Evolutionary conservation across 345 rosid genomes (phyloP), one percentile per base, ranked within the genome.

Genomic region (Geranium rotundifolium): DNA sequence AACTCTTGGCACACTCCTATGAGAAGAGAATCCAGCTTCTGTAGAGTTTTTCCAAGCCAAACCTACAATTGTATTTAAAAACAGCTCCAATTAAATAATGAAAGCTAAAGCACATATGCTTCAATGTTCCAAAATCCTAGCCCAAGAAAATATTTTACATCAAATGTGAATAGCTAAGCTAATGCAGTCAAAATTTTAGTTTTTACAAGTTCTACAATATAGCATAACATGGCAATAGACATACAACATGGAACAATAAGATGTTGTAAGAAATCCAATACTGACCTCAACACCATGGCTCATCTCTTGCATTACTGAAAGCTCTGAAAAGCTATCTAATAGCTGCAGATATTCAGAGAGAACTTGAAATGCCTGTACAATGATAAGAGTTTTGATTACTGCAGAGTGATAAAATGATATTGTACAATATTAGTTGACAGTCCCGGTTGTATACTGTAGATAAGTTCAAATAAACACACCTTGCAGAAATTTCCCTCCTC

Each of bases 1-100:
- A 90, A 95, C 75, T 86, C 92, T 74, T 88, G 92, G 79, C 99
- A 95, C 27, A 95, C 92, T 58, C 91, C 97, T 77, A 95, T 66
- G 71, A 95, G 75, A 62, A 95, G 92, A 14, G 99, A 82, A 74
- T 95, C 99, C 76, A 95, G 76, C 84, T 81, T 90, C 65, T 86
- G 95, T 73, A 95, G 99, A 71, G 99, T 88, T 76, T 83, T 86
- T 73, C 91, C 97, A 79, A 95, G 71, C 99, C 99, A 95, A 80
- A 82, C 92, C 99, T 95, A 80, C 52, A 74, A 66, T 31, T 29
- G 61, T 60, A 71, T 64, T 67, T 39, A 58, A 67, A 66, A 61
- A 56, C 57, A 41, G 49, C 60, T 30, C 67, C 58, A 71, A 57
- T 46, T 46, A 46, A 7, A 46, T 46, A 12, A 46, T 46, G 52